phyloP scores from a whole-genome alignment of 2,329 filamentous ascomycete genomes.

The Colletotrichum nymphaeae region DNA sequence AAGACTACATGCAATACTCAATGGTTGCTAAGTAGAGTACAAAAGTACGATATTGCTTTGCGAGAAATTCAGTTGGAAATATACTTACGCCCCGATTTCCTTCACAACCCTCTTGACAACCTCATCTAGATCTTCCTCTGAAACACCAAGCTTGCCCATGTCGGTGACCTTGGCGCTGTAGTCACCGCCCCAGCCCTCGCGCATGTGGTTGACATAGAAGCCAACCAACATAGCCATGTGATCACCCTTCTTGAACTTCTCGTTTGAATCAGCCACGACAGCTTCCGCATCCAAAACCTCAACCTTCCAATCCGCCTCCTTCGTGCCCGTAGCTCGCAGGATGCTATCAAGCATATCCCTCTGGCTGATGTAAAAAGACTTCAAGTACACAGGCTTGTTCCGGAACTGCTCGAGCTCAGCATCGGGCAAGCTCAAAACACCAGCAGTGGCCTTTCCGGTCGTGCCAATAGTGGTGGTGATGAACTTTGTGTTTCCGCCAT shows the following conservation, averaged over 20 bases:
- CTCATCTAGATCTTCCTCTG: conserved; percentile 43
- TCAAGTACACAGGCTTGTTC: conserved; percentile 63
- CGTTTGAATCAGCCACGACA: conserved; percentile 55
- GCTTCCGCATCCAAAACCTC: conserved; percentile 55
- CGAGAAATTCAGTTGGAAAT: too few species aligned
- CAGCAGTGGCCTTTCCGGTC: conserved; percentile 53
- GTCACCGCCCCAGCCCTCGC: conserved; percentile 46
- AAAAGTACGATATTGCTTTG: too few species aligned
- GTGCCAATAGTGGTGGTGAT: conserved; percentile 70
- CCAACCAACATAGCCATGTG: conserved; percentile 54
- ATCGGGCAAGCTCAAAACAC: conserved; percentile 53
- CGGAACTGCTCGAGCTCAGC: conserved; percentile 41
- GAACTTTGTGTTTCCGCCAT: conserved; percentile 67
- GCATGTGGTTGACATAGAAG: conserved; percentile 44
- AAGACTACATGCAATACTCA: too few species aligned
- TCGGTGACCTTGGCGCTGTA: conserved; percentile 45
- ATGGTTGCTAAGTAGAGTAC: too few species aligned
- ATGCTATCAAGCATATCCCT: conserved; percentile 73
- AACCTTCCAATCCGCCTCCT: conserved; percentile 67
- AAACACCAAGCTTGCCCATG: conserved; percentile 41
- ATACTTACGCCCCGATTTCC: background rate
- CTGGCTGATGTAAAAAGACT: conserved; percentile 70
- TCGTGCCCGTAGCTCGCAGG: conserved; percentile 67
- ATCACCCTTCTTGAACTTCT: conserved; percentile 60
- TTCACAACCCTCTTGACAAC: conserved; percentile 37